Evolutionary conservation across 2,329 filamentous ascomycete species (phyloP), one percentile per base, ranked within the genome.

Genomic region (Cladophialophora yegresii): DNA sequence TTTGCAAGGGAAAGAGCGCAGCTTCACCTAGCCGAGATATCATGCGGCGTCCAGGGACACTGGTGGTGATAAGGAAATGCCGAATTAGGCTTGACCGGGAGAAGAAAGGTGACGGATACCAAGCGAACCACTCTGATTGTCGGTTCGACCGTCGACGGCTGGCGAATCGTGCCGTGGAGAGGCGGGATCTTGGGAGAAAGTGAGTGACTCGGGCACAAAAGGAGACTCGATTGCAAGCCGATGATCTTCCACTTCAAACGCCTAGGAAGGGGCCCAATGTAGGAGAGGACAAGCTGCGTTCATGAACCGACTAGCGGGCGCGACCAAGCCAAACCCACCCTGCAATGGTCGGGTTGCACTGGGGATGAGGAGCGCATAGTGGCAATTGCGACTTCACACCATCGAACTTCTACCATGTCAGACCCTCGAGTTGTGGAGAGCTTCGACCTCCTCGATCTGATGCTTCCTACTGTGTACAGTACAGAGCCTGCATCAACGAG

Each of bases 61-160:
- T 23, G 20, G 47, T 51, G 47, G 45, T 53, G 45, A 59, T 40
- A 59, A 59, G 30, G 50, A 49, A n/a, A 43, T 16, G 36, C 57
- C 57, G n/a, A 36, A 16, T 20, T 28, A 16, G 26, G 26, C 9
- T 30, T 30, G 32, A 28, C 20, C 50, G n/a, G 47, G 30, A 53
- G 57, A 59, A 59, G 47, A 58, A 59, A 59, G 2, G 57, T 51
- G 28, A 50, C 45, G 47, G 45, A 20, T 47, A 20, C n/a, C n/a
- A 45, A 49, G 40, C 55, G 40, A 49, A 26, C 47, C 47, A 50
- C 47, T 50, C 47, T 50, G 47, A 50, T 26, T 26, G 47, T 50
- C 47, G 22, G 45, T 20, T 22, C 4, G 36, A 16, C 13, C 13
- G 16, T 43, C 36, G 47, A 50, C 26, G 47, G 47, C 47, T 50